phyloP scores from a whole-genome alignment of 2,329 filamentous ascomycete genomes.

The Mycosphaerella sp. region DNA sequence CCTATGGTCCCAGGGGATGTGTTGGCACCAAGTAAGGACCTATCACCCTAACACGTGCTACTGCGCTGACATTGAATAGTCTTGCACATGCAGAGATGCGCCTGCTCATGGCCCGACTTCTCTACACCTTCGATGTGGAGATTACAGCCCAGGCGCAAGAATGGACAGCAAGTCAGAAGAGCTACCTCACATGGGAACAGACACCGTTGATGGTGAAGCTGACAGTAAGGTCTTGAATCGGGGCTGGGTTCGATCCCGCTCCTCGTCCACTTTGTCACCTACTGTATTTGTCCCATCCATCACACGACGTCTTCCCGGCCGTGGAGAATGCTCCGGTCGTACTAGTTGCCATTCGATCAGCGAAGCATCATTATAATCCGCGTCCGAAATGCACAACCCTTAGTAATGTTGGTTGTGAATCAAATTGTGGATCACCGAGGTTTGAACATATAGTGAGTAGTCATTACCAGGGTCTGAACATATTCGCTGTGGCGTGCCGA shows the following conservation, averaged over 20 bases:
- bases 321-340: too few species aligned
- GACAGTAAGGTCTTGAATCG: not conserved
- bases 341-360: too few species aligned
- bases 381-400: too few species aligned
- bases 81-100: constrained; percentile 36
- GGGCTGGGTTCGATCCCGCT: not conserved
- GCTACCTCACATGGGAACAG: constrained; percentile 32
- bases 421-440: too few species aligned
- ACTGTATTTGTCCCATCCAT: too few species aligned
- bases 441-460: too few species aligned
- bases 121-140: constrained; percentile 9
- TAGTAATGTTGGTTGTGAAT: too few species aligned
- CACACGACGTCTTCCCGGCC: too few species aligned
- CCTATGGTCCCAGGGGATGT: constrained; percentile 8
- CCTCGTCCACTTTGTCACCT: too few species aligned
- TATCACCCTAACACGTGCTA: not conserved
- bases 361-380: too few species aligned
- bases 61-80: constrained; percentile 6
- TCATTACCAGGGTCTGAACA: too few species aligned
- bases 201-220: constrained; percentile 18
- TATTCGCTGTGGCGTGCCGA: not conserved
- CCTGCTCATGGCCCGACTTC: constrained; percentile 23
- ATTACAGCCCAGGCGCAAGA: not conserved
- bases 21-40: constrained; percentile 3
- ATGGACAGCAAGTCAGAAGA: constrained; percentile 15